Percentiles rank a stretch among this genome's conserved stretches.
Evolutionary conservation across 208 protist species (phyloP).

Genomic region (Wallacemonas sp.): DNA sequence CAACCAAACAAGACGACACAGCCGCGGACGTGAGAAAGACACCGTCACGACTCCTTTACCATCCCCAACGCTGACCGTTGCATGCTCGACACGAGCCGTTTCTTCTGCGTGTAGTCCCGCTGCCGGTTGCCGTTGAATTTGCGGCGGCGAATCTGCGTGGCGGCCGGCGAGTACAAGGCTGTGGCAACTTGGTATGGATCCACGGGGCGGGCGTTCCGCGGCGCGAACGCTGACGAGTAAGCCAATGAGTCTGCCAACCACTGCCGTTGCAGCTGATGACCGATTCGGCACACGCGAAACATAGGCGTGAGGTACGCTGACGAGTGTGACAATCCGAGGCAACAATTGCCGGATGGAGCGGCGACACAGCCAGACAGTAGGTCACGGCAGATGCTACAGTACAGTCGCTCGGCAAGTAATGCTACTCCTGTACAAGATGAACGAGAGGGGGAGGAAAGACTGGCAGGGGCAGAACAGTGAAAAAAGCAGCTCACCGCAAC

Average conservation of each 20-base stretch:
- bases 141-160: constrained; percentile 28
- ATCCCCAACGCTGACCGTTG: constrained; percentile 10
- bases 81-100: constrained; percentile 21
- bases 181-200: constrained; percentile 38
- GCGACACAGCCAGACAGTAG: too few relatives aligned
- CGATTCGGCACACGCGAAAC: constrained; percentile 15
- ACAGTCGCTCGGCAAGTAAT: too few relatives aligned
- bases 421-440: too few relatives aligned
- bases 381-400: too few relatives aligned
- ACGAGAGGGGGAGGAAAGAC: background rate
- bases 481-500: background rate
- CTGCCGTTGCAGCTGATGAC: constrained; percentile 46
- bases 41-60: background rate
- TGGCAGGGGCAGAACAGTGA: background rate
- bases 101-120: constrained; percentile 36
- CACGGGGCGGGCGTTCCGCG: constrained; percentile 35
- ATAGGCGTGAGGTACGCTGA: constrained; percentile 16
- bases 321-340: too few relatives aligned
- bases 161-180: constrained; percentile 49
- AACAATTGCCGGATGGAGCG: too few relatives aligned
- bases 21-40: too few relatives aligned
- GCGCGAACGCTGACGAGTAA: constrained; percentile 52
- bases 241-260: constrained; percentile 31
- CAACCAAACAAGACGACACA: background rate
- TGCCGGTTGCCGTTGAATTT: constrained; percentile 42